Percentiles rank a stretch among this genome's conserved stretches.
Evolutionary conservation across 495 filamentous ascomycete genomes (phyloP).

Genomic region (Aspergillus nidulans): DNA sequence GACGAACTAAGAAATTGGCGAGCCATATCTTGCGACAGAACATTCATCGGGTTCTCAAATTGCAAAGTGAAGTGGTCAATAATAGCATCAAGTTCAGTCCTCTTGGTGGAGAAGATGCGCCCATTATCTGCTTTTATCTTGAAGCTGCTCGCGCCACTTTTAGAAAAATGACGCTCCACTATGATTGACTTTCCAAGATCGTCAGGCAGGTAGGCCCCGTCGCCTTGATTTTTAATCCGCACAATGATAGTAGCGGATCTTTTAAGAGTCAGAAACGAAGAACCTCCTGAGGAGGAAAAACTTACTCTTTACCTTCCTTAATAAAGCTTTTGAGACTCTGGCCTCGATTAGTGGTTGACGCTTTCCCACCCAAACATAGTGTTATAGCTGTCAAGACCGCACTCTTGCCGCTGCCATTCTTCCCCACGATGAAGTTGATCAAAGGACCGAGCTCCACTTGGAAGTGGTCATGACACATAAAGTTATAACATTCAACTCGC

Average conservation of each 20-base stretch:
- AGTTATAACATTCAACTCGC: conserved; percentile 79
- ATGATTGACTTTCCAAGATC: conserved; percentile 82
- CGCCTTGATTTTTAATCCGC: conserved; percentile 83
- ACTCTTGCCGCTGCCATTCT: conserved; percentile 99
- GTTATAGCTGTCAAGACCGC: conserved; percentile 94
- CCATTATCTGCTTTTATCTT: conserved; percentile 74
- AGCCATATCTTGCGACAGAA: conserved; percentile 94
- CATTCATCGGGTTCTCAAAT: conserved; percentile 95
- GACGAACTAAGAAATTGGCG: conserved; percentile 89
- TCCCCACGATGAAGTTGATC: conserved; percentile 96
- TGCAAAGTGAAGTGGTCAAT: conserved; percentile 89
- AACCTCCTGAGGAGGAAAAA: conserved; percentile 16
- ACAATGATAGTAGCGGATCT: conserved; percentile 57
- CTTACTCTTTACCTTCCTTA: conserved; percentile 78
- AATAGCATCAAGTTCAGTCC: conserved; percentile 85
- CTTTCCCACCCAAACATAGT: conserved; percentile 89
- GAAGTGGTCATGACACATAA: conserved; percentile 88
- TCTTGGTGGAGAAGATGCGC: conserved; percentile 74
- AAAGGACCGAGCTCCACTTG: conserved; percentile 79
- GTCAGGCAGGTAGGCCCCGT: conserved; percentile 77
- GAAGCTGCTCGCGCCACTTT: conserved; percentile 72
- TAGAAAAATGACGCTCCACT: conserved; percentile 83
- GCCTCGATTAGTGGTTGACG: conserved; percentile 93
- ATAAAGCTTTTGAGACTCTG: conserved; percentile 87
- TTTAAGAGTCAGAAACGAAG: conserved; percentile 16